Evolutionary conservation across 2,329 filamentous ascomycete genomes (phyloP).

Genomic region (Ceratocystis variospora): DNA sequence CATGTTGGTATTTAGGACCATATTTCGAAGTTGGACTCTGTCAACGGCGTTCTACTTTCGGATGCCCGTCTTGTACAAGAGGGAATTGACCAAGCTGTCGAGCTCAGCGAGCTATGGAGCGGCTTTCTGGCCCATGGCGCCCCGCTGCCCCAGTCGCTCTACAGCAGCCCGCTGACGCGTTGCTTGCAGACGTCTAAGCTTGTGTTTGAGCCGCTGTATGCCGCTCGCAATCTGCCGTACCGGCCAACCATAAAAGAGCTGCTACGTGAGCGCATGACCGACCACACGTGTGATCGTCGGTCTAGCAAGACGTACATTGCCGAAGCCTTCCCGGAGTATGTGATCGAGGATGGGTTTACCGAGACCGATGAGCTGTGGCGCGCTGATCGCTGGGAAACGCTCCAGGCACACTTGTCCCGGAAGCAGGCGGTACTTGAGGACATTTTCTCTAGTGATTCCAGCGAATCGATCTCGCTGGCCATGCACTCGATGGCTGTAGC

Average conservation of each 20-base stretch:
- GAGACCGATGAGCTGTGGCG: constrained; percentile 43
- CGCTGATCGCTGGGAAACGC: constrained; percentile 35
- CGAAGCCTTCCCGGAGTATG: constrained; percentile 35
- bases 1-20: constrained; percentile 23
- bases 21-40: constrained; percentile 30
- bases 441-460: constrained; percentile 31
- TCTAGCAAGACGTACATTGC: constrained; percentile 36
- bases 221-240: constrained; percentile 30
- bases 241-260: constrained; percentile 42
- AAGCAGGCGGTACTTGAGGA: constrained; percentile 34
- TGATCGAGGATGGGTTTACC: constrained; percentile 39
- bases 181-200: constrained; percentile 43
- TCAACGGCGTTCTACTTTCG: constrained; percentile 29
- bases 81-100: constrained; percentile 40
- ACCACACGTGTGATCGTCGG: constrained; percentile 49
- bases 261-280: constrained; percentile 44
- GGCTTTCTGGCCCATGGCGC: constrained; percentile 33
- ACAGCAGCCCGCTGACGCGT: constrained; percentile 44
- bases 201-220: constrained; percentile 34
- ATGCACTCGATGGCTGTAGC: constrained; percentile 37
- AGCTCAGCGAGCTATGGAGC: constrained; percentile 39
- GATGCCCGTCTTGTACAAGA: constrained; percentile 37
- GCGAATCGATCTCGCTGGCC: constrained; percentile 34
- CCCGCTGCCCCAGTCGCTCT: constrained; percentile 39
- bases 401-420: constrained; percentile 32